Base-by-base conservation (phyloP, 2,329 filamentous ascomycete species). In the Arthrocladium fulminans region DNA sequence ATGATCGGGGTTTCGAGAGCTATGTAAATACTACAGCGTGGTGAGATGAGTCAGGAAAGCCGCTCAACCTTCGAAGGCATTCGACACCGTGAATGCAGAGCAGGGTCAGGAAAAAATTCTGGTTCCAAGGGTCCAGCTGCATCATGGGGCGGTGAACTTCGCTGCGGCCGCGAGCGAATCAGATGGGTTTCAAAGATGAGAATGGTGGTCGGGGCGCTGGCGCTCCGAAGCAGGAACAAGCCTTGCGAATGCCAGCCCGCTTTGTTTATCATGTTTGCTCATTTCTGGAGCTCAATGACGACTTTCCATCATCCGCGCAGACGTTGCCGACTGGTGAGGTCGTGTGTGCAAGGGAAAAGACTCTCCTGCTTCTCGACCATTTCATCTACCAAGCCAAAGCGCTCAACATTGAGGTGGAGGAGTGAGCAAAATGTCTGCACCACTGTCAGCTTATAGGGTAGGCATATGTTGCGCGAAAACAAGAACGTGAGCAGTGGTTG, bases 381-480 rank as follows among this genome's bases (percentile, higher is more conserved):
- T n/a, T n/a, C n/a, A n/a, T n/a, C n/a, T n/a, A n/a, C n/a, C n/a
- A n/a, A n/a, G n/a, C n/a, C n/a, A n/a, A n/a, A n/a, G n/a, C n/a
- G n/a, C n/a, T n/a, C n/a, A n/a, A n/a, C n/a, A n/a, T 35, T 35
- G 32, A 35, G 17, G 17, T 2, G 15, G 19, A 15, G 2, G 19
- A 20, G 2, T 15, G 34, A 15, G 24, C 37, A 23, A 32, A n/a
- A 84, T 84, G 80, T 75, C 80, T 60, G 72, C 79, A 57, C 70
- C 77, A 49, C 64, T 70, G 42, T 73, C 79, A 53, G 71, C 76
- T 57, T 81, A 79, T 68, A 80, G 80, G 65, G 67, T 70, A 64
- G 45, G 34, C 24, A 13, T 22, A 20, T 27, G 1, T 4, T 17
- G 1, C n/a, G n/a, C n/a, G n/a, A n/a, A 6, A 3, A 10, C 29